Conservation (phyloP, 495 filamentous ascomycete genomes). For the Copromyces sp. region DNA sequence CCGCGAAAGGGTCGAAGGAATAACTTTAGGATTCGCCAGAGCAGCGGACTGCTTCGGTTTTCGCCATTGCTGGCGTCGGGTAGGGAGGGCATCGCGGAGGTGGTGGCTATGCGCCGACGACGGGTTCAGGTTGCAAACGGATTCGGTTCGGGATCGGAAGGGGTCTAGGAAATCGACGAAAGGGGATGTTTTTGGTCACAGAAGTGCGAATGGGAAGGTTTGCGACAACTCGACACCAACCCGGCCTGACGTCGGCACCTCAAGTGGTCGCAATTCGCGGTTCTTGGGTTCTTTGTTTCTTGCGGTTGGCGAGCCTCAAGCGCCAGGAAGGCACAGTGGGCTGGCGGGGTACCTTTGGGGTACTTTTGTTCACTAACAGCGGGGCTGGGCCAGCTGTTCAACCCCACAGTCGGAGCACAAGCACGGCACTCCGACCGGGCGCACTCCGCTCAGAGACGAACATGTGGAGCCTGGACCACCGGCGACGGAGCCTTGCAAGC, state of each 20-base stretch:
- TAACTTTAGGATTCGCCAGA: not conserved
- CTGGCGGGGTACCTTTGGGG: not conserved
- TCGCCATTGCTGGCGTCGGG: not conserved
- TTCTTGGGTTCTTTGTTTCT: not conserved
- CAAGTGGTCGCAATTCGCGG: not conserved
- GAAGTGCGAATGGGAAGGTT: not conserved
- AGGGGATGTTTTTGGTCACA: not conserved
- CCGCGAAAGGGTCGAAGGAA: slow-evolving; percentile 5
- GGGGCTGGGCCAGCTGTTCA: not conserved
- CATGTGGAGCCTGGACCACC: not conserved
- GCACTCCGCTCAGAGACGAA: not conserved
- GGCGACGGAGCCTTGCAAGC: not conserved
- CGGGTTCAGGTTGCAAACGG: not conserved
- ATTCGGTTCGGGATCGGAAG: not conserved
- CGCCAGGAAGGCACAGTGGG: not conserved
- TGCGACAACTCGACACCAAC: not conserved
- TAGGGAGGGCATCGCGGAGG: not conserved
- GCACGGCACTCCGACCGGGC: not conserved
- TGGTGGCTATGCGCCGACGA: not conserved
- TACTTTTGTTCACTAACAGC: not conserved
- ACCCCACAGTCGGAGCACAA: not conserved
- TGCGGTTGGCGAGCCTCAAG: not conserved
- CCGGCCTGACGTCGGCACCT: not conserved
- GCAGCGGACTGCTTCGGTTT: not conserved
- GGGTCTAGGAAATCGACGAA: not conserved